Evolutionary conservation across 805 yeast genomes (phyloP), one percentile per base, ranked within the genome.

Genomic region (Ogataea trehaloabstinens): DNA sequence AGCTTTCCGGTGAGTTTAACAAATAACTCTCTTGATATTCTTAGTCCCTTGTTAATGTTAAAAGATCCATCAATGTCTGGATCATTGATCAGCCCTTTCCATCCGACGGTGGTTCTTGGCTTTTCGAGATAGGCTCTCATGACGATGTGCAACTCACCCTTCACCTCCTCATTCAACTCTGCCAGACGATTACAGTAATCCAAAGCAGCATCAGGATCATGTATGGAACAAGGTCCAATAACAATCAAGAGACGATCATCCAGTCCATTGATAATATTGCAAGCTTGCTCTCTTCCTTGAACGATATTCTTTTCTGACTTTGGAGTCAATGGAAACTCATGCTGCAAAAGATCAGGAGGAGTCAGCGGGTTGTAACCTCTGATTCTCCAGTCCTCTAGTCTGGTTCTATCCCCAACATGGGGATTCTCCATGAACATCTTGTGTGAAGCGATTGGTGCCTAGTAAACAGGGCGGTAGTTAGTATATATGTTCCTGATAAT

Each of bases 51-150:
- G 73, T 91, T 91, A 63, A 91, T 91, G 55, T 89, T 80, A 80
- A 86, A 91, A 37, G 95, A 74, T 44, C 87, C 87, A 64, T 91
- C 95, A 54, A 91, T 83, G 56, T 93, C 96, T 22, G 99, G 99
- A 64, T 91, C 99, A 62, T 91, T 91, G 56, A 91, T 93, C 51
- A 91, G 74, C 52, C 99, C 99, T 69, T 91, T 91, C 99, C 99
- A 91, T 44, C 99, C 99, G 32, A 93, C 98, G 20, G 98, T 91
- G 36, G 99, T 91, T 68, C 99, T 81, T 54, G 99, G 99, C 68
- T 91, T 91, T 65, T 91, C 99, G 57, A 93, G 74, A 71, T 93
- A 93, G 3, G 98, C 98, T 69, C 99, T 82, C 99, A 93, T 93
- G 46, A 93, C 82, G 42, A 93, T 82, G 41, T 81, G 77, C 44